Evolutionary conservation across 345 rosid genomes (phyloP).

Genomic region (Arabis alpina): DNA sequence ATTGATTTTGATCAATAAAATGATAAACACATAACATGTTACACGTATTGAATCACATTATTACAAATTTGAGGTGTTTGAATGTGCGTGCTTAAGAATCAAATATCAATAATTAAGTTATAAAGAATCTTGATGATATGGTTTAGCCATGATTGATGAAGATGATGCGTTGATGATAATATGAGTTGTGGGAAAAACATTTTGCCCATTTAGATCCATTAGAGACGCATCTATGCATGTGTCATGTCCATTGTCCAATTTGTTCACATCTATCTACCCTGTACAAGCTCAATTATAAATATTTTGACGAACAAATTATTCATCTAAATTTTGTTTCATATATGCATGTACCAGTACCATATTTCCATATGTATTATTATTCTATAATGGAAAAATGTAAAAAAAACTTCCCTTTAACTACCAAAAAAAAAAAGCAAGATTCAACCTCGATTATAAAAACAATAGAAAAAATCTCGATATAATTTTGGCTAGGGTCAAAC

Average conservation of each 20-base stretch:
- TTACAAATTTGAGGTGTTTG: conserved; percentile 2
- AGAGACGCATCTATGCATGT: conserved; percentile 28
- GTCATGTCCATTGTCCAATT: conserved; percentile 11
- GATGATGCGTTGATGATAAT: background rate
- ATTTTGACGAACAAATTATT: background rate
- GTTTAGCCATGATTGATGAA: background rate
- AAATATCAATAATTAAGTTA: background rate
- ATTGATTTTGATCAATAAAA: background rate
- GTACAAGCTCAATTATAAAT: background rate
- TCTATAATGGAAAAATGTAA: background rate
- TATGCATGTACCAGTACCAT: background rate
- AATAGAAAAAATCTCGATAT: no score
- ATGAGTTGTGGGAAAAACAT: conserved; percentile 25
- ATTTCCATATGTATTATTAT: background rate
- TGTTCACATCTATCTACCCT: conserved; percentile 7
- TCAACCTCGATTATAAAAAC: background rate
- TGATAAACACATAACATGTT: conserved; percentile 6
- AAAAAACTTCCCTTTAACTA: background rate
- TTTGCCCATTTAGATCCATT: conserved; percentile 29
- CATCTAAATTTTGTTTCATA: background rate
- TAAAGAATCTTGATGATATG: conserved; percentile 16
- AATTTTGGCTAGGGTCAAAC: no score
- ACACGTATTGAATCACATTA: background rate
- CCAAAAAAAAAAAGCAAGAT: background rate
- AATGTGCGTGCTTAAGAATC: background rate